Conservation (phyloP, 1,139 yeast species). For the Debaryomyces nepalensis region DNA sequence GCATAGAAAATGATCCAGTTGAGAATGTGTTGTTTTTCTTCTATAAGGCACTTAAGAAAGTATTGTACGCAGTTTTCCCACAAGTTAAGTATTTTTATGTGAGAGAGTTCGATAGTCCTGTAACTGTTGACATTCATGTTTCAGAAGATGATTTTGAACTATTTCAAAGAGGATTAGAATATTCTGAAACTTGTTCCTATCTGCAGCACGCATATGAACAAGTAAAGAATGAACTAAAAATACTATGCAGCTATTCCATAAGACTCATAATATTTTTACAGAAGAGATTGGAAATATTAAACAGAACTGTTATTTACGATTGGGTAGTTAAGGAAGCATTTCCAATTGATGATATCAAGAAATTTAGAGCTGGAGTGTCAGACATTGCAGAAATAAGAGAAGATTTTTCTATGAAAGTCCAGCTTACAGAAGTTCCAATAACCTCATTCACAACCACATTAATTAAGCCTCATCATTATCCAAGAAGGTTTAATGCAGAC, state of each 20-base stretch:
- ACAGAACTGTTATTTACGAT: constrained; percentile 36
- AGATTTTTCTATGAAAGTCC: constrained; percentile 30
- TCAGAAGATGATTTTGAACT: constrained; percentile 32
- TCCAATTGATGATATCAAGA: constrained; percentile 36
- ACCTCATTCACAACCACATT: constrained; percentile 32
- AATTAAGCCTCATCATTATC: constrained; percentile 40
- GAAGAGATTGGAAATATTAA: constrained; percentile 29
- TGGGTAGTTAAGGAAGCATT: constrained; percentile 27
- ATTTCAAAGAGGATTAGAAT: constrained; percentile 26
- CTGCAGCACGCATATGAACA: constrained; percentile 24
- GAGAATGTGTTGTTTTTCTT: constrained; percentile 41
- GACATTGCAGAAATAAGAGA: constrained; percentile 32
- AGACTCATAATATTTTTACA: constrained; percentile 38
- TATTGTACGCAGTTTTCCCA: constrained; percentile 43
- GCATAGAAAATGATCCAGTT: constrained; percentile 31
- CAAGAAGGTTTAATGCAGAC: constrained; percentile 18
- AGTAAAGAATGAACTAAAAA: constrained; percentile 27
- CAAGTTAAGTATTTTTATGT: constrained; percentile 48
- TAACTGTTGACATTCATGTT: constrained; percentile 45
- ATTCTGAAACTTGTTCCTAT: constrained; percentile 20
- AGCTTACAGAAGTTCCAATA: constrained; percentile 33
- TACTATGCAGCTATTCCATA: constrained; percentile 37
- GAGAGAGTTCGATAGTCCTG: constrained; percentile 49
- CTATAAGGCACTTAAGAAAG: constrained; percentile 40
- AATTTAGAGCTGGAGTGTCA: constrained; percentile 34